These are phyloP conservation scores for Diversispora eburnea DNA, from an alignment of 192 early-diverging fungal species.

Conservation along the genomic window DNA sequence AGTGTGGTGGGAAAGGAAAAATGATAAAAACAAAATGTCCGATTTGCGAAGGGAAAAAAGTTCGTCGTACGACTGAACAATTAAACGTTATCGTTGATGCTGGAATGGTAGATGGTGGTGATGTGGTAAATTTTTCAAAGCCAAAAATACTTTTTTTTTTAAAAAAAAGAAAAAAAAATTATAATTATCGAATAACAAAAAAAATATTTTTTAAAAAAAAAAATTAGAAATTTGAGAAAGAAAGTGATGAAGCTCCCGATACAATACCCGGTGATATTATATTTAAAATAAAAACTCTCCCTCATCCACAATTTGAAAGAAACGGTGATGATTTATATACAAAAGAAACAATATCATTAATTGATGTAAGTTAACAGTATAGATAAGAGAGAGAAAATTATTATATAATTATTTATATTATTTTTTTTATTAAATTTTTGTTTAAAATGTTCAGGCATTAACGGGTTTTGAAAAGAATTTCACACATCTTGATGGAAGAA, in stretches of 20 bases:
- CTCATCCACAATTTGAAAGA: constrained; percentile 73
- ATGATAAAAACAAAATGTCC: constrained; percentile 75
- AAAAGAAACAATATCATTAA: constrained; percentile 72
- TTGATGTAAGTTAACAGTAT: constrained; percentile 37
- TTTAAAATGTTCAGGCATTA: constrained; percentile 52
- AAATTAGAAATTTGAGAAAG: constrained; percentile 69
- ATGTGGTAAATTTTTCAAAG: constrained; percentile 42
- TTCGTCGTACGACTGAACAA: constrained; percentile 77
- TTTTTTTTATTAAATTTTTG: not conserved
- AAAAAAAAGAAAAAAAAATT: not conserved
- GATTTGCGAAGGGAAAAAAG: constrained; percentile 80
- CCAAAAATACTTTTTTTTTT: not conserved
- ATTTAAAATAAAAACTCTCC: constrained; percentile 66
- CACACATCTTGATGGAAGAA: constrained; percentile 75
- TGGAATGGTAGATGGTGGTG: constrained; percentile 75
- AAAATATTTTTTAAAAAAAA: constrained; percentile 9
- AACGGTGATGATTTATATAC: constrained; percentile 73
- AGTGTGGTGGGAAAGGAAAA: constrained; percentile 89
- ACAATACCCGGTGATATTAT: constrained; percentile 80
- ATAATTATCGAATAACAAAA: no score
- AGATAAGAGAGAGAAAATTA: not conserved
- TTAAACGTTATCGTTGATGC: constrained; percentile 76
- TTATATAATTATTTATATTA: not conserved
- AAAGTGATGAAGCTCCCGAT: constrained; percentile 90
- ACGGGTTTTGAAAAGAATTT: constrained; percentile 75